A percentile compares a stretch with the other conserved stretches of the same genome.
Evolutionary conservation across 129 eudicot species (phyloP).

Genomic region (Kitagawia praeruptora): DNA sequence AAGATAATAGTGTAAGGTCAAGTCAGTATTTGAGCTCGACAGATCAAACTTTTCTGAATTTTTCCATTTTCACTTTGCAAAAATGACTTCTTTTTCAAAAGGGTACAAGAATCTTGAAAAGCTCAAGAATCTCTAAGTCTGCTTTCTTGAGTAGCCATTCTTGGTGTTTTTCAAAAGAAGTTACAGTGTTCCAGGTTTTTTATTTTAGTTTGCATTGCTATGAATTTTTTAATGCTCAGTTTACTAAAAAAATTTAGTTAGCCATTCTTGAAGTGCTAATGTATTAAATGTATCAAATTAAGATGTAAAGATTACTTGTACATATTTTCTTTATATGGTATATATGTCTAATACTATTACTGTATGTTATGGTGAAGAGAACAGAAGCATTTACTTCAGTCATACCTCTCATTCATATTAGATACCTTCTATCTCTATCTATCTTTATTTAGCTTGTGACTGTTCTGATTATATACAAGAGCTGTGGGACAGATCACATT

Average conservation of each 20-base stretch:
- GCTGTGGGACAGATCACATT: slow-evolving; percentile 51
- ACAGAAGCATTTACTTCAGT: slow-evolving; percentile 9
- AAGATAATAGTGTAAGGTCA: neutral
- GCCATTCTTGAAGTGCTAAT: slow-evolving; percentile 42
- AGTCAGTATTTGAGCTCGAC: neutral
- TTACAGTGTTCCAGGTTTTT: neutral
- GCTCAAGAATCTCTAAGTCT: neutral
- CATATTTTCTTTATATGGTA: neutral
- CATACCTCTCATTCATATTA: slow-evolving; percentile 18
- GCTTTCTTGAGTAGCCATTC: neutral
- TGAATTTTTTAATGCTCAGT: neutral
- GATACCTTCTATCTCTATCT: slow-evolving; percentile 22
- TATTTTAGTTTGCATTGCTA: neutral
- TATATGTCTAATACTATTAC: neutral
- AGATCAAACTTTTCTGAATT: neutral
- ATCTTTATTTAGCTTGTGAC: slow-evolving; percentile 17
- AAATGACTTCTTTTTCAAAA: neutral
- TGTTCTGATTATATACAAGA: slow-evolving; percentile 21
- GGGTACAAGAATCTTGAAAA: neutral
- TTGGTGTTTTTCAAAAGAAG: neutral
- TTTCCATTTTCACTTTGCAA: neutral
- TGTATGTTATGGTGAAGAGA: slow-evolving; percentile 1
- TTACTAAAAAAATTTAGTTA: too few relatives aligned
- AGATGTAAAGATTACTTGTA: neutral
- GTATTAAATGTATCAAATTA: slow-evolving; percentile 20